Evolutionary conservation across 2,329 filamentous ascomycete genomes (phyloP), one percentile per base, ranked within the genome.

Genomic region (Colletotrichum tabaci): DNA sequence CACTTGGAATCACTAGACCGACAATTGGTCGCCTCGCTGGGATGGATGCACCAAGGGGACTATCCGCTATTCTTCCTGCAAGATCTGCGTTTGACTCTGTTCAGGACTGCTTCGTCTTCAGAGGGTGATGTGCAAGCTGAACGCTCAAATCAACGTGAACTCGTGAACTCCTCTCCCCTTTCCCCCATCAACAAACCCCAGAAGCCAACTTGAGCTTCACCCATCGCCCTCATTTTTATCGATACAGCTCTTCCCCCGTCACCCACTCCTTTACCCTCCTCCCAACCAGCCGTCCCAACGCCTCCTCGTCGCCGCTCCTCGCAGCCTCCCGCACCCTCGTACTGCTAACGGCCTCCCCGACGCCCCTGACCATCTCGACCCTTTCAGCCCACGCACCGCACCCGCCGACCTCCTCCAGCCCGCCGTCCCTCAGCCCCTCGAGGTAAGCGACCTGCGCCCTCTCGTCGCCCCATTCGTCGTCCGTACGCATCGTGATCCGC

Each of bases 241-340:
- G 76, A 80, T 94, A 94, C 71, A 94, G 73, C 2, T 77, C 79
- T 75, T 89, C 83, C 13, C 82, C 80, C 72, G 86, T 79, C 38
- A 95, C 86, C 88, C 90, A 93, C 26, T 79, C 81, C 57, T 81
- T 82, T 0, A 95, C 88, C 2, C 85, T 84, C 2, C 80, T 78
- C 0, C 88, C 89, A 44, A 94, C 90, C 74, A 94, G 77, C 66
- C 77, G 77, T 21, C 77, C 78, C 61, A 94, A 80, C 64, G 77
- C 79, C 4, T 81, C 82, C 84, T 82, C 87, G 53, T 88, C 85
- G 13, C 80, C 78, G 6, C 75, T 76, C 69, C 83, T 85, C 1
- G 88, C 88, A 7, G 90, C 87, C 42, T 86, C 84, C 61, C 93
- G 85, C 55, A 92, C 91, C 75, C 84, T 86, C 8, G 93, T 94